Evolutionary conservation across 495 filamentous ascomycete species (phyloP).

Genomic region (Poronia punctata): DNA sequence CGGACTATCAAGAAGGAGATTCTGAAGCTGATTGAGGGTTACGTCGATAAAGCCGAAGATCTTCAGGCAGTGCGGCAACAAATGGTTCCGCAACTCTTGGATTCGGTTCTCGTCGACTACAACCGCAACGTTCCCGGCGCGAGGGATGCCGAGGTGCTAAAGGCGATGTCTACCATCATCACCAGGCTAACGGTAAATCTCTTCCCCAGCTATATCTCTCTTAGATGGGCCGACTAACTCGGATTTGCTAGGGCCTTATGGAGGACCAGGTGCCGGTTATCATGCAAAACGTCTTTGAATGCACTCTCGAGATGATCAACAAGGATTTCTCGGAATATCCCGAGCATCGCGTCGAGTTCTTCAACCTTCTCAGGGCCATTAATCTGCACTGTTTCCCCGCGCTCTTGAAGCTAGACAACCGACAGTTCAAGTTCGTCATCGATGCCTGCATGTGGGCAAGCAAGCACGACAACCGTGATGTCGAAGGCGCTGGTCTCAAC

Average conservation of each 20-base stretch:
- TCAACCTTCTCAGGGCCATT: conserved; percentile 90
- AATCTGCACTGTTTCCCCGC: conserved; percentile 95
- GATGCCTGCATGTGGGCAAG: conserved; percentile 99
- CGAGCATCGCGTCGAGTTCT: conserved; percentile 96
- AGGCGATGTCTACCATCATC: conserved; percentile 96
- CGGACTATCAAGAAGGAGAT: conserved; percentile 99
- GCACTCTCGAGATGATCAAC: conserved; percentile 99
- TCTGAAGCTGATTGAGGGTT: conserved; percentile 93
- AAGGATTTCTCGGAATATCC: conserved; percentile 99
- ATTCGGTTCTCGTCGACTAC: conserved; percentile 92
- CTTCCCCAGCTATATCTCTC: not conserved
- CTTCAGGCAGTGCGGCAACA: conserved; percentile 84
- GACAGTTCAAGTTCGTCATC: conserved; percentile 98
- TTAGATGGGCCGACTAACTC: too few species aligned
- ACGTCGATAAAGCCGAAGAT: conserved; percentile 96
- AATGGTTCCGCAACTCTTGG: conserved; percentile 93
- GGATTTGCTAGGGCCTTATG: conserved; percentile 64
- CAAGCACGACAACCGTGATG: conserved; percentile 98
- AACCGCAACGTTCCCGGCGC: conserved; percentile 94
- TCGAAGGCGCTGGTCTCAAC: conserved; percentile 93
- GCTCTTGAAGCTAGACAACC: conserved; percentile 83
- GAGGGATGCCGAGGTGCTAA: conserved; percentile 91
- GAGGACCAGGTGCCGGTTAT: conserved; percentile 95
- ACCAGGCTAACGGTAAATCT: conserved; percentile 81
- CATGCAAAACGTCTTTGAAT: conserved; percentile 98